phyloP scores from a whole-genome alignment of 139 green algal genomes.

The Tetraselmis striata region DNA sequence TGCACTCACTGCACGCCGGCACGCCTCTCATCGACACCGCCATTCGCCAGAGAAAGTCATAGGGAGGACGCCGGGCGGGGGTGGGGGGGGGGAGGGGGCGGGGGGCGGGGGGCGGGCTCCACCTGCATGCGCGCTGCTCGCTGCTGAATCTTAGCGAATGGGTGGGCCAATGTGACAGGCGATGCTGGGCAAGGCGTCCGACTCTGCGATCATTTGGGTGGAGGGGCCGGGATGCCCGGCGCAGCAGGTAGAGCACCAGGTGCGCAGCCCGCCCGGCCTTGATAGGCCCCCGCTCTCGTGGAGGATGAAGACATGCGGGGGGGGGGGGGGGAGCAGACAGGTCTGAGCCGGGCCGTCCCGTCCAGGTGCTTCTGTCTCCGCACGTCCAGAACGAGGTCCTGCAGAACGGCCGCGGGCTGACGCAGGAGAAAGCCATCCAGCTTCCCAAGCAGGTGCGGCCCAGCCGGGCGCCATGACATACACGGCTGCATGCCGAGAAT shows the following conservation, averaged over 20 bases:
- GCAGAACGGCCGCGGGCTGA: constrained; percentile 27
- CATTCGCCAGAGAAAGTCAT: no score
- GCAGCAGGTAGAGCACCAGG: constrained; percentile 9
- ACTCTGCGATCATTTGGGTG: not conserved
- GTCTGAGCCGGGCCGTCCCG: constrained; percentile 9
- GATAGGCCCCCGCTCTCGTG: not conserved
- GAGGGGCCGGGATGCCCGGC: not conserved
- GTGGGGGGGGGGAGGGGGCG: no score
- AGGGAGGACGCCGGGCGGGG: no score
- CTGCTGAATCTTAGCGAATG: no score
- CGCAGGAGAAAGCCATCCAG: constrained; percentile 23
- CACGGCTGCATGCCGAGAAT: not conserved
- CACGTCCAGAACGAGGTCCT: constrained; percentile 46
- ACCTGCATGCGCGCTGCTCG: no score
- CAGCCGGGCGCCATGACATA: not conserved
- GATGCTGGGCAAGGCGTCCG: no score
- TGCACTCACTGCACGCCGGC: no score
- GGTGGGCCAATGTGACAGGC: no score
- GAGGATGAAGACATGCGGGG: no score
- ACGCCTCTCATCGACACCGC: no score
- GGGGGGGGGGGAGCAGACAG: not conserved
- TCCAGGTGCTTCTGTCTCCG: constrained; percentile 29
- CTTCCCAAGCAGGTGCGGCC: constrained; percentile 52
- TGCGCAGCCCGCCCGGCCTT: no score
- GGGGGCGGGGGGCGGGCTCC: no score